phyloP scores from a whole-genome alignment of 1,284 basidiomycete species.

The Prillingera fragicola region DNA sequence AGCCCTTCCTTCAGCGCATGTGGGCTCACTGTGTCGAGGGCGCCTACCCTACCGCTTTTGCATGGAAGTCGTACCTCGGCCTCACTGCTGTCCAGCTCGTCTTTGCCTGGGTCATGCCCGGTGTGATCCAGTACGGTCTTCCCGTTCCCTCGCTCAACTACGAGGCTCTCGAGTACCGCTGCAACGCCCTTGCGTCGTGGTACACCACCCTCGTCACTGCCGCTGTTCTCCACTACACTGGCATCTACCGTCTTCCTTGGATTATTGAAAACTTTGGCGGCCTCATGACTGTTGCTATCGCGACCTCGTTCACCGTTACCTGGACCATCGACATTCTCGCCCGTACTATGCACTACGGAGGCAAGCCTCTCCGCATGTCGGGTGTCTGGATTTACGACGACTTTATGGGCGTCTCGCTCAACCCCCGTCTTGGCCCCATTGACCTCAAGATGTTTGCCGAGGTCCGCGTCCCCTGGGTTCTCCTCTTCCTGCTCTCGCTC shows the following conservation, averaged over 20 bases:
- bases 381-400: conserved; percentile 91
- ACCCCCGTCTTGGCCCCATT: conserved; percentile 86
- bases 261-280: conserved; percentile 97
- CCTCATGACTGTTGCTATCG: conserved; percentile 93
- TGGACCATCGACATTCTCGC: conserved; percentile 73
- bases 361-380: conserved; percentile 81
- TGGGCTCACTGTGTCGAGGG: conserved; percentile 79
- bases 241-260: conserved; percentile 83
- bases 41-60: conserved; percentile 82
- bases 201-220: conserved; percentile 81
- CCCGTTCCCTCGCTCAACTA: conserved; percentile 87
- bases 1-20: conserved; percentile 77
- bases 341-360: conserved; percentile 58
- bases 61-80: conserved; percentile 82
- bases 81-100: conserved; percentile 84
- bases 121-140: conserved; percentile 74
- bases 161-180: conserved; percentile 91
- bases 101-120: conserved; percentile 85
- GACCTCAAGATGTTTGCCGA: conserved; percentile 99
- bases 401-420: conserved; percentile 93
- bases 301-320: conserved; percentile 78
- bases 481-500: conserved; percentile 87
- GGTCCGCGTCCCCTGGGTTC: conserved; percentile 94
- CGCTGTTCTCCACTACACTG: conserved; percentile 68
- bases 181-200: conserved; percentile 84